phyloP scores from a whole-genome alignment of 1,139 yeast genomes.

The Barnettozyma hawaiiensis region DNA sequence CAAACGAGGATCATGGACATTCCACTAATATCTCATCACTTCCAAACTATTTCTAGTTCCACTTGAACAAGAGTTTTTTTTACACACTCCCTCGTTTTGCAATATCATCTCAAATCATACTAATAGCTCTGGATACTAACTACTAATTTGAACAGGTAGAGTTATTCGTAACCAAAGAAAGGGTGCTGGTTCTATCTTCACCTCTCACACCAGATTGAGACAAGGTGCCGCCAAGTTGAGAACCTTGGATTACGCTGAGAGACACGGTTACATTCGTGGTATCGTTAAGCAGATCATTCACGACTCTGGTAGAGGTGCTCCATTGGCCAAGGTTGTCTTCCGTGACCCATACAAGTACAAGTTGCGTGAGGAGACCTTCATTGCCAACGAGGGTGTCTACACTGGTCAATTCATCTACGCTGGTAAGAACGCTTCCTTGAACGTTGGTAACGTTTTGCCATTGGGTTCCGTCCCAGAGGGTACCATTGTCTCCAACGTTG shows the following conservation, averaged over 20 bases:
- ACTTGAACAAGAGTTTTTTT: too few relatives aligned
- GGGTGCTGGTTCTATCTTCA: conserved; percentile 99
- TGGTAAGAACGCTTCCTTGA: conserved; percentile 97
- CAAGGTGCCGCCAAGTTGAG: conserved; percentile 99
- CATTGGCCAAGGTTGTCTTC: conserved; percentile 98
- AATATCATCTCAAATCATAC: neutral
- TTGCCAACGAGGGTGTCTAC: conserved; percentile 99
- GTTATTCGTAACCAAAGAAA: conserved; percentile 99
- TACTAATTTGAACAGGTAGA: conserved; percentile 74
- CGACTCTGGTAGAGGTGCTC: conserved; percentile 99
- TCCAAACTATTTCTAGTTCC: too few relatives aligned
- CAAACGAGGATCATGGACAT: too few relatives aligned
- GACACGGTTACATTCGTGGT: conserved; percentile 99
- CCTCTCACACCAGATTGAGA: conserved; percentile 99
- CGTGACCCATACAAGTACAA: conserved; percentile 99
- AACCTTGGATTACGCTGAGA: conserved; percentile 98
- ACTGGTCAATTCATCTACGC: conserved; percentile 99
- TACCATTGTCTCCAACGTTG: conserved; percentile 97
- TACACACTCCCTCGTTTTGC: too few relatives aligned
- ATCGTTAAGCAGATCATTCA: conserved; percentile 97
- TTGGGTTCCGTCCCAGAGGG: conserved; percentile 98
- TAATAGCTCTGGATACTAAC: conserved; percentile 19
- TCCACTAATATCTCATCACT: neutral
- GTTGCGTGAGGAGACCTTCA: conserved; percentile 96
- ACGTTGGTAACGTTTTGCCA: conserved; percentile 96